Conservation (phyloP, 345 rosid species). For the Brassica carinata region DNA sequence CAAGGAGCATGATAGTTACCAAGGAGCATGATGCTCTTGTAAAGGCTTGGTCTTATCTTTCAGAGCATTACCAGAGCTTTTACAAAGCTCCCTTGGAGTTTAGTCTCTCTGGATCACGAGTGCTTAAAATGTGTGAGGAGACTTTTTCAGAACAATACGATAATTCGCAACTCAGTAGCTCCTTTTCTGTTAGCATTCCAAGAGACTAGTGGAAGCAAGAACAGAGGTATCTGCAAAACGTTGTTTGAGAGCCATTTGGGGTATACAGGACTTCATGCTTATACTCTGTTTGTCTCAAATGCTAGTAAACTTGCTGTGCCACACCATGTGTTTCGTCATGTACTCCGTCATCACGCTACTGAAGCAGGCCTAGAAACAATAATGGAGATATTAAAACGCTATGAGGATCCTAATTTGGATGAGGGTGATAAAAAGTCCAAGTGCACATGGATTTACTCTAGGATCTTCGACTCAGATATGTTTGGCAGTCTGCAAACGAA, state of each 20-base stretch:
- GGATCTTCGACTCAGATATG: background rate
- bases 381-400: background rate
- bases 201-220: background rate
- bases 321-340: background rate
- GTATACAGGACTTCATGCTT: slow-evolving; percentile 7
- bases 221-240: background rate
- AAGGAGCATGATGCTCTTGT: background rate
- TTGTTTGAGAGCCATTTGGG: background rate
- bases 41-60: background rate
- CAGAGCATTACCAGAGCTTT: background rate
- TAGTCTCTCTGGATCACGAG: background rate
- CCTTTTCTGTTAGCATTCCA: background rate
- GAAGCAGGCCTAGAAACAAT: background rate
- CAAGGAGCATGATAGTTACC: too few species aligned
- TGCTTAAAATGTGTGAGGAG: background rate
- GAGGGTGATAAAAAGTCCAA: slow-evolving; percentile 1
- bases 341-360: background rate
- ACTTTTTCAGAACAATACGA: background rate
- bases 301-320: slow-evolving; percentile 10
- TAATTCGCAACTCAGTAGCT: background rate
- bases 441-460: slow-evolving; percentile 11
- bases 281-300: background rate
- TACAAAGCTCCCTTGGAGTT: background rate
- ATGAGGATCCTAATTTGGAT: background rate
- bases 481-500: background rate